A percentile compares a stretch with the other conserved stretches of the same genome.
phyloP scores from a whole-genome alignment of 306 rosid species.

The Casuarina equisetifolia region DNA sequence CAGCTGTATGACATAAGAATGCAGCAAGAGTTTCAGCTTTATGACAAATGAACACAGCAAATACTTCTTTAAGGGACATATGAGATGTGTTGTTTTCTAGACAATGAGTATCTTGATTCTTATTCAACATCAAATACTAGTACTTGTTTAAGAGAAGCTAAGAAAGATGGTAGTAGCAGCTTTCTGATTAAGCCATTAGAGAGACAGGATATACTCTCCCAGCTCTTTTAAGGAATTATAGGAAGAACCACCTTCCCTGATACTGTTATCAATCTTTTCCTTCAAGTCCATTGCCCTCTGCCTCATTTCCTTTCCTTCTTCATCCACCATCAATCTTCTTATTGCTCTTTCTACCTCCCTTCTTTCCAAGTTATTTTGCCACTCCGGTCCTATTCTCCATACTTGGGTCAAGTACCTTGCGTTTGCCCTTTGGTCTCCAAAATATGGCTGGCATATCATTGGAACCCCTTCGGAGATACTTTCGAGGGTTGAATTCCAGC shows the following conservation, averaged over 20 bases:
- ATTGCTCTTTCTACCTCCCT: not conserved
- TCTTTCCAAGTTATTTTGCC: not conserved
- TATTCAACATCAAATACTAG: not conserved
- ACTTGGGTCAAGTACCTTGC: slow-evolving; percentile 38
- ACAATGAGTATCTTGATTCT: not conserved
- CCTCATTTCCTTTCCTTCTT: not conserved
- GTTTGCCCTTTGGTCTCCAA: slow-evolving; percentile 44
- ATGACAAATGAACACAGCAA: not conserved
- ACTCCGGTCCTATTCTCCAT: slow-evolving; percentile 31
- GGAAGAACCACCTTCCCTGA: not conserved
- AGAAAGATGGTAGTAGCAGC: not conserved
- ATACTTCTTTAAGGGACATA: not conserved
- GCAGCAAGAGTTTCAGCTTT: too few species aligned
- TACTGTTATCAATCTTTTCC: not conserved
- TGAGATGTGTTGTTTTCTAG: not conserved
- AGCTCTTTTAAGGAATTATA: not conserved
- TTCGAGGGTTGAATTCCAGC: slow-evolving; percentile 51
- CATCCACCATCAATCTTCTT: slow-evolving; percentile 1
- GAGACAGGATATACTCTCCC: not conserved
- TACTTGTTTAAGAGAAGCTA: not conserved
- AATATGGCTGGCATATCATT: slow-evolving; percentile 20
- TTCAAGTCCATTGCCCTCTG: not conserved
- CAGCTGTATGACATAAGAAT: too few species aligned
- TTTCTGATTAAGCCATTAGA: not conserved
- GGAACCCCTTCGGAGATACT: slow-evolving; percentile 45